A percentile compares a stretch with the other conserved stretches of the same genome.
Evolutionary conservation across 2,329 filamentous ascomycete species (phyloP).

Genomic region (Xylaria arbuscula): DNA sequence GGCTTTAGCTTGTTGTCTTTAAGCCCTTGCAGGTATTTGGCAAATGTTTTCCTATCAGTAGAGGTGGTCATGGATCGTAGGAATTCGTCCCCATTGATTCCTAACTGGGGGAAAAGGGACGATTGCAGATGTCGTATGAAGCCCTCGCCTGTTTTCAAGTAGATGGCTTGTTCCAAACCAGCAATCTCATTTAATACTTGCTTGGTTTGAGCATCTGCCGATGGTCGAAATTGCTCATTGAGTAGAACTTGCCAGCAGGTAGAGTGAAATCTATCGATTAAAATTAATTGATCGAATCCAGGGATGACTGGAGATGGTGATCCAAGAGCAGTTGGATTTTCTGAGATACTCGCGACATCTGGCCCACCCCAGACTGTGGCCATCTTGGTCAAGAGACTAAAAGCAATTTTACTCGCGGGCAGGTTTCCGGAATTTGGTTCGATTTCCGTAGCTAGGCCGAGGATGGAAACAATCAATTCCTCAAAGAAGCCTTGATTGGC

Average conservation of each 20-base stretch:
- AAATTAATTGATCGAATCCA: conserved; percentile 86
- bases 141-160: conserved; percentile 85
- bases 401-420: conserved; percentile 75
- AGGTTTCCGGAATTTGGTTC: conserved; percentile 68
- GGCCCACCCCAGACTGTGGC: conserved; percentile 90
- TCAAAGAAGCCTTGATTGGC: conserved; percentile 93
- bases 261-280: conserved; percentile 88
- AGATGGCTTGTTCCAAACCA: conserved; percentile 86
- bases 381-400: conserved; percentile 85
- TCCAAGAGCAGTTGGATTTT: conserved; percentile 61
- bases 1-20: conserved; percentile 52
- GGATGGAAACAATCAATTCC: conserved; percentile 84
- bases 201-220: conserved; percentile 84
- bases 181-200: conserved; percentile 91
- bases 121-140: conserved; percentile 78
- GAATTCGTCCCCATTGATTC: conserved; percentile 71
- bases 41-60: conserved; percentile 70
- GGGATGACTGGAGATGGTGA: conserved; percentile 73
- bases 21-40: conserved; percentile 72
- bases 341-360: conserved; percentile 71
- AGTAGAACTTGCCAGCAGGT: conserved; percentile 90
- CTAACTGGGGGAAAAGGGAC: conserved; percentile 72
- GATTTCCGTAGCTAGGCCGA: conserved; percentile 83
- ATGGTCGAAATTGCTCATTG: conserved; percentile 81
- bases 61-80: conserved; percentile 68